Base-by-base conservation (phyloP, 202 grass and related monocot genomes). In the Zoysia matrella region DNA sequence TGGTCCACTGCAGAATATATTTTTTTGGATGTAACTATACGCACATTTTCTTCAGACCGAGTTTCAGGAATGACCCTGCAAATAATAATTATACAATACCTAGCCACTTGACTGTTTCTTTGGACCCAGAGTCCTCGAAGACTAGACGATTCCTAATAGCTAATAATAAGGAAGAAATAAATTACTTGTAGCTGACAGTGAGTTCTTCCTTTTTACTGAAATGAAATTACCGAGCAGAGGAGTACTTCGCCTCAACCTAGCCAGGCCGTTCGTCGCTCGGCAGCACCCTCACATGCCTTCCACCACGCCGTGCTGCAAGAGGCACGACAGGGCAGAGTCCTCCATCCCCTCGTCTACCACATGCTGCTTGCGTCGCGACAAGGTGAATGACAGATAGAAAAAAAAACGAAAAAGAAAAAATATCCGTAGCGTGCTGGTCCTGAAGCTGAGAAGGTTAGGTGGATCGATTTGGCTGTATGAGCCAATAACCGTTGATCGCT, bases 281-380 rank as follows among this genome's bases (percentile, higher is more conserved):
- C 30, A 52, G 60, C 36, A 41, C 61, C 62, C 75, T 74, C 86
- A 75, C 81, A 49, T 80, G 75, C 54, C 10, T 56, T 40, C 62
- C 42, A 69, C 62, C 22, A 36, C 49, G 18, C 2, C n/a, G 16
- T 14, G 66, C 57, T 72, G 75, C 57, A 6, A 63, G 5, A 7
- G 67, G 47, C 77, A 16, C 46, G 49, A 65, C 47, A 69, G 60
- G 62, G 40, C 2, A 3, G 67, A 11, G 58, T 7, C 53, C 11
- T 1, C 30, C 30, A 22, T 41, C 56, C 7, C 56, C 15, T 65
- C 72, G 65, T 61, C 78, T 57, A 72, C 30, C 70, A 88, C 76
- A 80, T 81, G 76, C 67, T 44, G 71, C 51, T 49, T 4, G 42
- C 4, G 47, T 63, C 69, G 49, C 70, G 75, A 80, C 57, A 76